Evolutionary conservation across 129 eudicot species (phyloP), one percentile per base, ranked within the genome.

Genomic region (Chrysanthemum seticuspe): DNA sequence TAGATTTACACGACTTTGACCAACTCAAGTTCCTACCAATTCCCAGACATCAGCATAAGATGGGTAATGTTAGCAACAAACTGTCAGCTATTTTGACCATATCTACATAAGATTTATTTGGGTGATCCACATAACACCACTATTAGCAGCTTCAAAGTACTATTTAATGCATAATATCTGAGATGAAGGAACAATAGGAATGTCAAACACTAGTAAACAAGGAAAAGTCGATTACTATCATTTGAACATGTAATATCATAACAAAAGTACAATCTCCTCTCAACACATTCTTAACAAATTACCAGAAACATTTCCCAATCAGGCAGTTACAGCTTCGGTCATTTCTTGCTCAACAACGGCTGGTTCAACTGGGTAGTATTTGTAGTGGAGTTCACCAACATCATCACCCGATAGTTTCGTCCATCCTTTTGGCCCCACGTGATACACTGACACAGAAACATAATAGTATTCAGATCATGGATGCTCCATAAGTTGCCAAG

Each of bases 391-490:
- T 71, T 95, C 97, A 21, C 96, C 97, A 48, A 95, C 97, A 52
- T 90, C 99, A 67, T 94, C 99, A 3, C 99, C 99, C 0, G 99
- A 87, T 21, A 90, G 71, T 77, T 94, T 94, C 68, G 86, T 88
- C 99, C 99, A 94, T 78, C 99, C 99, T 56, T 56, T 72, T 49
- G 99, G 97, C 9, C 99, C 99, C 47, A 95, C 97, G 21, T 95
- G 87, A 74, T 94, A 94, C 62, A 94, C 97, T 94, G 64, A 86
- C 66, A 67, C 56, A n/a, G 53, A 52, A 58, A 29, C 29, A 68
- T 10, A 12, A 21, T 50, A 31, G 15, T 21, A 34, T 18, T 14
- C 44, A 58, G 7, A 66, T 27, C 62, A 67, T 13, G 3, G 47
- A 40, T 40, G 10, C 10, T 40, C 47, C 47, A 7, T 40, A 40